phyloP scores from a whole-genome alignment of 1,284 basidiomycete genomes.

The Cutaneotrichosporon cavernicola region DNA sequence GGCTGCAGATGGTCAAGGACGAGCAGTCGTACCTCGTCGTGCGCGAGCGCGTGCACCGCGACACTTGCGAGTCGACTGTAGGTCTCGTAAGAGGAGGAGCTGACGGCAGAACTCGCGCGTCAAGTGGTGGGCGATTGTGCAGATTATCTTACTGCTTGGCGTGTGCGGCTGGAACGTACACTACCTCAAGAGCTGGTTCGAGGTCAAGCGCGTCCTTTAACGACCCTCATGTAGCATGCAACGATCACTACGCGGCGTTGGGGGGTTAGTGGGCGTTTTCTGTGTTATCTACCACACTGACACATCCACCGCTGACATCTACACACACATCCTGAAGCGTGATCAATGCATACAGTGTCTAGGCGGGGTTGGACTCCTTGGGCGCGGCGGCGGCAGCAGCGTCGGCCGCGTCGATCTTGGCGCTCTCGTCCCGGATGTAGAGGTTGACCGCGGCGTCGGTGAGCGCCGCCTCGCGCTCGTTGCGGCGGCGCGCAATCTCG shows the following conservation, averaged over 20 bases:
- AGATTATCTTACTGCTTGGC: conserved; percentile 79
- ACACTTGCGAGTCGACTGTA: conserved; percentile 57
- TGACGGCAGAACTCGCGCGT: conserved; percentile 73
- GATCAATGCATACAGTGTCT: conserved; percentile 12
- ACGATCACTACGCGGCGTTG: background rate
- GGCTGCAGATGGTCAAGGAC: conserved; percentile 88
- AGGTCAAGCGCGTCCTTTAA: conserved; percentile 88
- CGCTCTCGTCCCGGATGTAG: background rate
- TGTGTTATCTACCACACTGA: background rate
- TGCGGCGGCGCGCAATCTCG: conserved; percentile 53
- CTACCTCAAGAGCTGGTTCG: conserved; percentile 90
- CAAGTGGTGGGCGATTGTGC: conserved; percentile 98
- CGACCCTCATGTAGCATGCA: conserved; percentile 13
- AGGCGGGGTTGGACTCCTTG: conserved; percentile 6
- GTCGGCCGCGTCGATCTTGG: background rate
- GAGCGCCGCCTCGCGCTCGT: conserved; percentile 61
- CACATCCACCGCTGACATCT: background rate
- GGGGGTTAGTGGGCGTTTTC: background rate
- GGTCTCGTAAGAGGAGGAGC: conserved; percentile 32
- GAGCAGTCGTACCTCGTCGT: conserved; percentile 99
- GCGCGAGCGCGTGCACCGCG: conserved; percentile 85
- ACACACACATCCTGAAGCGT: background rate
- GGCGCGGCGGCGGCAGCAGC: background rate
- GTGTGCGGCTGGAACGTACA: conserved; percentile 97
- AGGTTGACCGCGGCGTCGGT: conserved; percentile 7